phyloP scores from a whole-genome alignment of 179 eudicot species.

The Patellifolia procumbens region DNA sequence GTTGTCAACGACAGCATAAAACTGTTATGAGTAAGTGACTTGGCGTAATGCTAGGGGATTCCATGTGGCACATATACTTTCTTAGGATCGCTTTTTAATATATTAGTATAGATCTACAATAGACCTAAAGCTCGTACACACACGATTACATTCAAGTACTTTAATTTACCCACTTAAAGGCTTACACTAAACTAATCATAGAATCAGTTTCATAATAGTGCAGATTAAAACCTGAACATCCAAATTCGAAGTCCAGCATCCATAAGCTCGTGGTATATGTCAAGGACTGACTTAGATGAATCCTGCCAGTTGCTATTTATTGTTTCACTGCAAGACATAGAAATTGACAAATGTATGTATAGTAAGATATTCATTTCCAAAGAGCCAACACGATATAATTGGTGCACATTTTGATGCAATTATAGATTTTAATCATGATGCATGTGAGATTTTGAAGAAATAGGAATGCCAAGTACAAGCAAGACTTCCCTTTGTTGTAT shows the following conservation, averaged over 20 bases:
- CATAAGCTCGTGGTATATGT: constrained; percentile 76
- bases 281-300: constrained; percentile 67
- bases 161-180: neutral
- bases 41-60: too few species aligned
- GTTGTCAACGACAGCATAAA: too few species aligned
- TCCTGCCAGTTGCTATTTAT: constrained; percentile 70
- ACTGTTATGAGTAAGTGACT: too few species aligned
- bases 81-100: too few species aligned
- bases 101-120: neutral
- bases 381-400: neutral
- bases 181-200: neutral
- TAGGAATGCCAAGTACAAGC: too few species aligned
- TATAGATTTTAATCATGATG: too few species aligned
- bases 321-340: constrained; percentile 47
- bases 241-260: constrained; percentile 77
- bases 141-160: neutral
- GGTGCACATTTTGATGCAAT: too few species aligned
- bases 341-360: constrained; percentile 4
- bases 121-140: neutral
- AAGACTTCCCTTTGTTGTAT: neutral
- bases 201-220: neutral
- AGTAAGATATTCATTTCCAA: neutral
- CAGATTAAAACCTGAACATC: constrained; percentile 74
- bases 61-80: too few species aligned
- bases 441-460: too few species aligned